A percentile compares a stretch with the other conserved stretches of the same genome.
Conservation (phyloP, 2,329 filamentous ascomycete genomes). For the Thielaviopsis euricoi region DNA sequence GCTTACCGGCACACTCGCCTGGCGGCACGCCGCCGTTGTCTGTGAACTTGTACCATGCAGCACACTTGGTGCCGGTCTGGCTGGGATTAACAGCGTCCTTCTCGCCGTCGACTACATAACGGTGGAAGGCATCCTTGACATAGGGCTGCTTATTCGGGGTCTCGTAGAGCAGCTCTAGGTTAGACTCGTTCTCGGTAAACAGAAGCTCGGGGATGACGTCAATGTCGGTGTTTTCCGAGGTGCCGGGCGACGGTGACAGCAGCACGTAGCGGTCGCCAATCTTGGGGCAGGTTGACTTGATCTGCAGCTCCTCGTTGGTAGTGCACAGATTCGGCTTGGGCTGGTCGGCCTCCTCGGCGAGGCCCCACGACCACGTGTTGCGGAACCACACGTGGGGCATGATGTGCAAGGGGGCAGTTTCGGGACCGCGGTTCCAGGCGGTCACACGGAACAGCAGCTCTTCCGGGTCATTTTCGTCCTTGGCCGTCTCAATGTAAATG, state of each 20-base stretch:
- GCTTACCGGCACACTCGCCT: constrained; percentile 74
- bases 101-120: constrained; percentile 67
- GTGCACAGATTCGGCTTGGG: constrained; percentile 67
- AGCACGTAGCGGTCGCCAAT: constrained; percentile 72
- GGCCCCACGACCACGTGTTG: constrained; percentile 93
- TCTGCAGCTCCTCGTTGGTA: constrained; percentile 28
- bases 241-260: constrained; percentile 79
- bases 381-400: constrained; percentile 92
- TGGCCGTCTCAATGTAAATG: constrained; percentile 90
- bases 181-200: constrained; percentile 94
- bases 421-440: constrained; percentile 86
- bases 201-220: constrained; percentile 76
- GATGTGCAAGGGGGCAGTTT: constrained; percentile 82
- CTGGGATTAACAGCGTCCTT: constrained; percentile 69
- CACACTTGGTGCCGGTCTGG: constrained; percentile 69
- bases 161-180: constrained; percentile 60
- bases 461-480: constrained; percentile 81
- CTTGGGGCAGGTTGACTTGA: constrained; percentile 32
- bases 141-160: constrained; percentile 66
- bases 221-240: constrained; percentile 33
- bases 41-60: constrained; percentile 84
- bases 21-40: constrained; percentile 75
- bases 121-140: constrained; percentile 91
- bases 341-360: constrained; percentile 58
- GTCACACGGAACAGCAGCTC: constrained; percentile 88